Evolutionary conservation across 2,329 filamentous ascomycete species (phyloP), one percentile per base, ranked within the genome.

Genomic region (Aspergillus fructus): DNA sequence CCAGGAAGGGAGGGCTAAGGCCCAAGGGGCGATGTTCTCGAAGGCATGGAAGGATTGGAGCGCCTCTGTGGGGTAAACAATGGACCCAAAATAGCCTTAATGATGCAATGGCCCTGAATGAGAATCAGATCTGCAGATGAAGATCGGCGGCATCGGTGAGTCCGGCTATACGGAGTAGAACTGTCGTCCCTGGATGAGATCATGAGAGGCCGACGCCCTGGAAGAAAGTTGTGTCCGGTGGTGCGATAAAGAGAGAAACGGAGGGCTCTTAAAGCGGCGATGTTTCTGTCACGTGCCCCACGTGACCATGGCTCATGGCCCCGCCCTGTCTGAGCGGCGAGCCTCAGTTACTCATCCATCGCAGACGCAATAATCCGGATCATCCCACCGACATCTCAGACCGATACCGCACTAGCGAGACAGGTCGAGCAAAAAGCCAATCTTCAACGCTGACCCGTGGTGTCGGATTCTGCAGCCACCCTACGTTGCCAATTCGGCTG

Each of bases 101-200:
- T 51, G 39, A 51, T 51, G 49, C 49, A 51, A 51, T 51, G 27
- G 49, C 41, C 40, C 39, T 51, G 49, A 23, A 43, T 23, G 9
- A 30, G 37, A 27, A 45, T 45, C 24, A n/a, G 40, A 42, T 42
- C 41, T 46, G 43, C 43, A 46, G 23, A 50, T 41, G 48, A 51
- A 43, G 6, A 46, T 46, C 43, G 27, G 23, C 41, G 13, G 23
- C 43, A 33, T 9, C 3, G n/a, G 24, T 11, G 15, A 17, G 43
- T 46, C 24, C 8, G 6, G 15, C 23, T 8, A 11, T 12, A n/a
- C n/a, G n/a, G n/a, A n/a, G n/a, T n/a, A 4, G 23, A 15, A 12
- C 42, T 45, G 7, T 23, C 21, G 21, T 4, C 13, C 7, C 21
- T 27, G 42, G 21, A 45, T 7, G 19, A 43, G 39, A 41, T 3